Conservation (phyloP, 202 grass and related monocot species). For the Carex sylvatica region DNA sequence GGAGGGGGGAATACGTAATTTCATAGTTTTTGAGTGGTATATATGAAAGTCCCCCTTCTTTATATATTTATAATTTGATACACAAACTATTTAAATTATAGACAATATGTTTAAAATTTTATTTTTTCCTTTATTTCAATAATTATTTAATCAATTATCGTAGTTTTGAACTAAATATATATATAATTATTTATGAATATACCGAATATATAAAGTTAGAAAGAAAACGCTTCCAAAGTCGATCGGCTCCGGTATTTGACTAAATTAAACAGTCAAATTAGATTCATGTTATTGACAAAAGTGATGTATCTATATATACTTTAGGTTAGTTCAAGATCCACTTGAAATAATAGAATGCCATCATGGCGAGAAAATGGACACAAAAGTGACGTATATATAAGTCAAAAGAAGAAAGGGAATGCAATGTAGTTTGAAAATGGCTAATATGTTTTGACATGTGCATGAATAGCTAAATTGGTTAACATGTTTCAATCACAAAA, state of each 20-base stretch:
- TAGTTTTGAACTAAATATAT: too few species aligned
- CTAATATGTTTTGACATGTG: background rate
- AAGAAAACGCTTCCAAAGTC: background rate
- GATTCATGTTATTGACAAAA: background rate
- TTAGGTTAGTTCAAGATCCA: background rate
- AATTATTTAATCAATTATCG: too few species aligned
- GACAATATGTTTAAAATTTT: too few species aligned
- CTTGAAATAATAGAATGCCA: background rate
- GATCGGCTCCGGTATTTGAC: background rate
- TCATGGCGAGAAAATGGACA: background rate
- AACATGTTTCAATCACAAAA: too few species aligned
- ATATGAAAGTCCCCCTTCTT: too few species aligned
- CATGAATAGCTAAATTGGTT: background rate
- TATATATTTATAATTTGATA: too few species aligned
- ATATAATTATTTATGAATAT: too few species aligned
- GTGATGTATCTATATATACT: background rate
- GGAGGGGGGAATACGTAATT: too few species aligned
- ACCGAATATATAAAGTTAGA: too few species aligned
- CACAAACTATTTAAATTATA: too few species aligned
- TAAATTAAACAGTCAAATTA: background rate
- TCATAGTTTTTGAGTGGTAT: too few species aligned
- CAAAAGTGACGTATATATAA: background rate
- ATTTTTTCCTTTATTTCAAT: too few species aligned
- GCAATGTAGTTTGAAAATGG: background rate
- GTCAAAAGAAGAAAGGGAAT: background rate